These are phyloP conservation scores for Sarocladium kiliense DNA, from an alignment of 2,329 filamentous ascomycete genomes.

Conservation along the genomic window DNA sequence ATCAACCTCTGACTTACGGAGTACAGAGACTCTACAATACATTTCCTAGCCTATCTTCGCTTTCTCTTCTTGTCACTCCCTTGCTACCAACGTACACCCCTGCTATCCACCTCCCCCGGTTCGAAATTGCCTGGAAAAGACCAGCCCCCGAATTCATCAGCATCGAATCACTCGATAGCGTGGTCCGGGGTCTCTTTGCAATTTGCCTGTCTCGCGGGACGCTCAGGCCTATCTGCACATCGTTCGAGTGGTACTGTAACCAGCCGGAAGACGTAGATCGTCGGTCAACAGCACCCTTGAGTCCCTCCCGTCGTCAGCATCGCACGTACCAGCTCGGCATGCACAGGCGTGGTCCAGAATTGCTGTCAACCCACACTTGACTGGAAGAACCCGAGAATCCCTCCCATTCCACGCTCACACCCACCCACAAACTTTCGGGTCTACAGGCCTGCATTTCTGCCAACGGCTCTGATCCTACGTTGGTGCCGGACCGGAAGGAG, in stretches of 20 bases:
- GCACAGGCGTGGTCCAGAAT: conserved; percentile 8
- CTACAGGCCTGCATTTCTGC: not conserved
- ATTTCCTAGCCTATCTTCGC: conserved; percentile 5
- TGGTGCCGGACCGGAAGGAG: not conserved
- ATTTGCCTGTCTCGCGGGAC: not conserved
- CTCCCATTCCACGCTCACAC: not conserved
- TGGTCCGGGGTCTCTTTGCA: conserved; percentile 2
- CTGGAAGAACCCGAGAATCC: not conserved
- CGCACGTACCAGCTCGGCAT: conserved; percentile 4
- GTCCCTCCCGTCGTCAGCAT: not conserved
- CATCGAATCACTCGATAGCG: not conserved
- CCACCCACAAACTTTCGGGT: not conserved
- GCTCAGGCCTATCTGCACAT: not conserved
- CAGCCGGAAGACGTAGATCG: not conserved
- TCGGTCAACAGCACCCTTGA: not conserved
- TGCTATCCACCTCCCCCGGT: not conserved
- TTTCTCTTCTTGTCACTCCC: conserved; percentile 2
- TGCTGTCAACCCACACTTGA: not conserved
- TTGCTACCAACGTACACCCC: not conserved
- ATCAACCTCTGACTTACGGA: not conserved
- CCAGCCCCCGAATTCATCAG: conserved; percentile 1
- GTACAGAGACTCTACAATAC: not conserved
- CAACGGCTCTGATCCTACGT: not conserved
- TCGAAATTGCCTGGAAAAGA: not conserved
- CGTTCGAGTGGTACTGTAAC: not conserved